A percentile compares a stretch with the other conserved stretches of the same genome.
Evolutionary conservation across 257 asterid species (phyloP).

Genomic region (Nicotiana knightiana): DNA sequence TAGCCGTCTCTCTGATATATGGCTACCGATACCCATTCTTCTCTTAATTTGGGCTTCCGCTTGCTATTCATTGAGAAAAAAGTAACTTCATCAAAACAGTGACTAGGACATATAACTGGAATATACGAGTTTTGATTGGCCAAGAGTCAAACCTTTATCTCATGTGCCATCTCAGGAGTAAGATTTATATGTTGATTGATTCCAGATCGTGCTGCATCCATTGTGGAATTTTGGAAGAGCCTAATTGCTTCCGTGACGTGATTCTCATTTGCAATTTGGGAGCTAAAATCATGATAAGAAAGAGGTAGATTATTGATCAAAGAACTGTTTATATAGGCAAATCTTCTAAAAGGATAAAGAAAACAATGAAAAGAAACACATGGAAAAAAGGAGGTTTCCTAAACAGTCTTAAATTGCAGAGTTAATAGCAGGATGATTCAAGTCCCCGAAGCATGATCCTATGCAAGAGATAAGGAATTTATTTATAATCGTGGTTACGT

Average conservation of each 20-base stretch:
- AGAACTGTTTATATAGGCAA: neutral
- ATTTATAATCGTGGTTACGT: conserved; percentile 28
- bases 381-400: neutral
- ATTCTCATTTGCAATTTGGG: conserved; percentile 73
- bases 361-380: neutral
- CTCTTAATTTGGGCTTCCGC: conserved; percentile 92
- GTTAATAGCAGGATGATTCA: neutral
- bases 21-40: conserved; percentile 96
- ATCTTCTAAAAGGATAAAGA: neutral
- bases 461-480: neutral
- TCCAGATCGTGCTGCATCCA: conserved; percentile 98
- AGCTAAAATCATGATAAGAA: conserved; percentile 28
- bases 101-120: neutral
- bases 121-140: neutral
- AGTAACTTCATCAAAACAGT: conserved; percentile 5
- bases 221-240: conserved; percentile 73
- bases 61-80: conserved; percentile 44
- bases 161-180: conserved; percentile 85
- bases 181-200: conserved; percentile 71
- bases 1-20: conserved; percentile 81
- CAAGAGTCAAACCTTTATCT: conserved; percentile 57
- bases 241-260: conserved; percentile 87
- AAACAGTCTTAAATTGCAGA: neutral
- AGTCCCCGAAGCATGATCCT: neutral
- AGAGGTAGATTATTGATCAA: neutral